Percentiles rank a stretch among this genome's conserved stretches.
These are phyloP conservation scores for Puya raimondii DNA, from an alignment of 176 grass and related monocot species.

Conservation along the genomic window DNA sequence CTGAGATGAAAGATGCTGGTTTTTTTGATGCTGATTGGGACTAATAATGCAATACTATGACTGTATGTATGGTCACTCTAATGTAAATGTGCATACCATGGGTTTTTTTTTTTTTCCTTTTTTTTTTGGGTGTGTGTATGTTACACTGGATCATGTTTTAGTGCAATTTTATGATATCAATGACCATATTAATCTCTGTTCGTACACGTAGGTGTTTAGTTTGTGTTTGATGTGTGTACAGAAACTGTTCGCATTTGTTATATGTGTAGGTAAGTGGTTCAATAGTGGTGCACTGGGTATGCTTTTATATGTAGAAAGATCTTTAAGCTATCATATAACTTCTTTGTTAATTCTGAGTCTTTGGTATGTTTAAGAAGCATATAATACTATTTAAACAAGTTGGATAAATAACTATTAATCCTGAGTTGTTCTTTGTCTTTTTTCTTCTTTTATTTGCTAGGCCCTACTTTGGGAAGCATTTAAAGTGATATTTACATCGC, in stretches of 20 bases:
- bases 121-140: not conserved
- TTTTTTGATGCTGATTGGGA: slow-evolving; percentile 99
- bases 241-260: too few relatives aligned
- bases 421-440: not conserved
- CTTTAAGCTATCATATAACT: too few relatives aligned
- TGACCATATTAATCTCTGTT: too few relatives aligned
- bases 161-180: too few relatives aligned
- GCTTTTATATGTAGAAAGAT: too few relatives aligned
- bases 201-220: too few relatives aligned
- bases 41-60: slow-evolving; percentile 22
- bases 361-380: too few relatives aligned
- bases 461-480: not conserved
- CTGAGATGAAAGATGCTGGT: slow-evolving; percentile 98
- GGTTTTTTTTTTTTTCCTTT: not conserved
- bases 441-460: not conserved
- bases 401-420: not conserved
- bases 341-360: too few relatives aligned
- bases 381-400: not conserved
- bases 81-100: slow-evolving; percentile 21
- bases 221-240: too few relatives aligned
- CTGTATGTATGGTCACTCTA: slow-evolving; percentile 23
- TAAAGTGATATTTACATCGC: slow-evolving; percentile 1
- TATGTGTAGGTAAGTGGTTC: too few relatives aligned
- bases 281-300: too few relatives aligned
- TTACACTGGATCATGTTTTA: too few relatives aligned